A percentile compares a stretch with the other conserved stretches of the same genome.
These are phyloP conservation scores for Hymenoscyphus infarciens DNA, from an alignment of 2,329 filamentous ascomycete species.

Conservation along the genomic window DNA sequence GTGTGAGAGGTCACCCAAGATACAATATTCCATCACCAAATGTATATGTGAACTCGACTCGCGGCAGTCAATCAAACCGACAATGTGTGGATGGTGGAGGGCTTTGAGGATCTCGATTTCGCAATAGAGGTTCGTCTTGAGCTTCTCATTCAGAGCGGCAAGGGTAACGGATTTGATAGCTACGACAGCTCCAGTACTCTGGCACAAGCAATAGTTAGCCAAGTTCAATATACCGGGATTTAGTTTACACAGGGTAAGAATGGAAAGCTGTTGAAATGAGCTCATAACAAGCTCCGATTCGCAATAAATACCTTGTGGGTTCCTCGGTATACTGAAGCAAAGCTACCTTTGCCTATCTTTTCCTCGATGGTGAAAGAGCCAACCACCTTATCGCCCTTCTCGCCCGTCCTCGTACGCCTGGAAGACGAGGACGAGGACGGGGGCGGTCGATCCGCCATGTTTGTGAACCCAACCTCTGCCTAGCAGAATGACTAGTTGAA, in stretches of 20 bases:
- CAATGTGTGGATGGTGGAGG: constrained; percentile 93
- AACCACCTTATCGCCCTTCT: constrained; percentile 54
- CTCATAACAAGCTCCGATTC: neutral
- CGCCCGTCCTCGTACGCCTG: constrained; percentile 38
- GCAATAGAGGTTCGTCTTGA: constrained; percentile 91
- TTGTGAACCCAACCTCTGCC: constrained; percentile 20
- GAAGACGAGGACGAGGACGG: constrained; percentile 40
- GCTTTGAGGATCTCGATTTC: constrained; percentile 95
- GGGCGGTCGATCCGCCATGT: constrained; percentile 41
- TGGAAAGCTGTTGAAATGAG: neutral
- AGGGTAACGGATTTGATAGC: constrained; percentile 97
- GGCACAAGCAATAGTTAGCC: constrained; percentile 28
- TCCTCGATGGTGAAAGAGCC: constrained; percentile 72
- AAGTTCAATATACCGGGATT: neutral
- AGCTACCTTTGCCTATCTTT: constrained; percentile 96
- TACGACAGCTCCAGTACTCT: constrained; percentile 78
- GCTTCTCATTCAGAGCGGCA: constrained; percentile 86
- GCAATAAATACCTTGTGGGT: constrained; percentile 67
- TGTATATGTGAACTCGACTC: constrained; percentile 88
- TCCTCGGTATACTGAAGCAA: constrained; percentile 90
- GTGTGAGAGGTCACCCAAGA: constrained; percentile 86
- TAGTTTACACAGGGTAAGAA: neutral
- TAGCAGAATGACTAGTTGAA: constrained; percentile 11
- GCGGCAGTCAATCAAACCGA: constrained; percentile 90
- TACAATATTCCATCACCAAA: constrained; percentile 97